Base-by-base conservation (phyloP, 2,329 filamentous ascomycete genomes). In the Achaetomium macrosporum region DNA sequence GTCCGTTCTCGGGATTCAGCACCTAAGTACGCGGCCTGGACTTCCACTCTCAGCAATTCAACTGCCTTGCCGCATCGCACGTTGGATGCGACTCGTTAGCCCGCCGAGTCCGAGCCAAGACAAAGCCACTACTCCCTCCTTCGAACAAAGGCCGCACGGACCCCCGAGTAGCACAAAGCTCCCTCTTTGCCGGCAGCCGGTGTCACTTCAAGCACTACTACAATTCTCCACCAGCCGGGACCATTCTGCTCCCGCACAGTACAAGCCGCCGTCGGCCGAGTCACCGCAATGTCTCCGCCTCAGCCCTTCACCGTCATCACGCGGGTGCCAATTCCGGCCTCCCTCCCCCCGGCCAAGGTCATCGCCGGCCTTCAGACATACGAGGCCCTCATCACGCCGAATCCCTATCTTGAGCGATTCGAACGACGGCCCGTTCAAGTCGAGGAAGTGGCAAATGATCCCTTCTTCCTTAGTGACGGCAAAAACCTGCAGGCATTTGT, bases 321-420 rank as follows among this genome's bases (percentile, higher is more conserved):
- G 36, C 64, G 69, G 46, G 64, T 72, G 47, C 70, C 74, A 12
- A 65, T 76, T n/a, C 74, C 74, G 16, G 59, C 67, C 31, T 62
- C 60, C 39, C 61, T 75, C 17, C 59, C 70, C 7, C 71, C 73
- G 0, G 55, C 64, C 9, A 62, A 63, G 39, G 69, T 76, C 53
- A 40, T 76, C 56, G 62, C 64, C 25, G 63, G 66, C 12, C 65
- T 77, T 3, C 72, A 74, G 39, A 64, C 68, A 45, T 69, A 70
- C 57, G 63, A 65, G 37, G 68, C 73, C 33, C 67, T 76, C 55
- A 73, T 76, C 60, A 63, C 64, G 58, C 57, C 69, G 8, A 66
- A 73, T 56, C 71, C 73, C 29, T 66, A 65, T 55, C 63, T 70
- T 36, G 64, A 71, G 31, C 66, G 64, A 33, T 75, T 64, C 58